Conservation (phyloP, 495 filamentous ascomycete species). For the Penicilliopsis zonata region DNA sequence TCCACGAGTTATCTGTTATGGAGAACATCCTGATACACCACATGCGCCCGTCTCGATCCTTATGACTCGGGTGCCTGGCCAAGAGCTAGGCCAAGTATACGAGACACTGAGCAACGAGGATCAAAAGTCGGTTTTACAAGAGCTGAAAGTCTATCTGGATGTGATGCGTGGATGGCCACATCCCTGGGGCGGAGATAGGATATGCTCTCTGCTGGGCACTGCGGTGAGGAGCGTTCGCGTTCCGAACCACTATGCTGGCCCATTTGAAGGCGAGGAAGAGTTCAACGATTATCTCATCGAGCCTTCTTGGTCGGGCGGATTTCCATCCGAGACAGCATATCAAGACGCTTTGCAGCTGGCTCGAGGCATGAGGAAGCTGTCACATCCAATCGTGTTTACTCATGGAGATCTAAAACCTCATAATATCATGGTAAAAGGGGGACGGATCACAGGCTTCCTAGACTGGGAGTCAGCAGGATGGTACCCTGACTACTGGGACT, state of each 20-base stretch:
- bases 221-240: conserved; percentile 5
- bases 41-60: conserved; percentile 7
- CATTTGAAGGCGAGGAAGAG: conserved; percentile 5
- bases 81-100: conserved; percentile 5
- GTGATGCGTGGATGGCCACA: conserved; percentile 9
- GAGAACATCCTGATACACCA: conserved; percentile 22
- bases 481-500: conserved; percentile 46
- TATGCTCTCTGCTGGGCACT: conserved; percentile 7
- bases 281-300: conserved; percentile 7
- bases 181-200: conserved; percentile 2
- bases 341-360: conserved; percentile 9
- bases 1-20: conserved; percentile 26
- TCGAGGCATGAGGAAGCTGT: conserved; percentile 6
- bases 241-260: conserved; percentile 9
- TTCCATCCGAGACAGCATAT: conserved; percentile 10
- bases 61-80: conserved; percentile 7
- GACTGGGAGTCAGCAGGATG: conserved; percentile 43
- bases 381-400: conserved; percentile 23
- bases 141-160: conserved; percentile 7
- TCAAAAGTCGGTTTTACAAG: conserved; percentile 8
- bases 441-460: conserved; percentile 34
- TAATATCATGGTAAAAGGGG: conserved; percentile 35
- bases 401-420: conserved; percentile 38
- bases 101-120: conserved; percentile 5
- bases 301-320: conserved; percentile 4